phyloP scores from a whole-genome alignment of 2,329 filamentous ascomycete genomes.

The Hypomyces rosellus region DNA sequence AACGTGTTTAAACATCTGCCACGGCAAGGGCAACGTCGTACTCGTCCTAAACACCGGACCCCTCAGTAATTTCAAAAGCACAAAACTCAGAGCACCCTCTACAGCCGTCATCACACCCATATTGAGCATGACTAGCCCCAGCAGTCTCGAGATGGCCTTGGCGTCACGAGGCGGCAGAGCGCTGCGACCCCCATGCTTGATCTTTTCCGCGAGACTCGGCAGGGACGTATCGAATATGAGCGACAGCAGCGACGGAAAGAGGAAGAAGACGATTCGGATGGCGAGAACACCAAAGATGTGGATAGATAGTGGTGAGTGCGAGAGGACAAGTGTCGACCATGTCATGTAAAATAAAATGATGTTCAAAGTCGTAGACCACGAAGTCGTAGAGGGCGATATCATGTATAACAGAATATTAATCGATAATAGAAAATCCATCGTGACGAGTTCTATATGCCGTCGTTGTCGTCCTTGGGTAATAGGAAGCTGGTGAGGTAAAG shows the following conservation, averaged over 20 bases:
- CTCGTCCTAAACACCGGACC: slow-evolving; percentile 41
- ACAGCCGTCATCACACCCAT: slow-evolving; percentile 36
- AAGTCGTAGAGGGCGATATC: slow-evolving; percentile 53
- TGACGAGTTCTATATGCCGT: slow-evolving; percentile 1
- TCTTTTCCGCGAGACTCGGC: slow-evolving; percentile 59
- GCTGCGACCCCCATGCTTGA: slow-evolving; percentile 59
- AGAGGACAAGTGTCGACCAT: slow-evolving; percentile 77
- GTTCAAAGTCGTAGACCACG: slow-evolving; percentile 75
- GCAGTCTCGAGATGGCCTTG: slow-evolving; percentile 26
- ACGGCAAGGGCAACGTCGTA: slow-evolving; percentile 46
- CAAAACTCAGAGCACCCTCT: slow-evolving; percentile 37
- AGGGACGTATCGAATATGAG: slow-evolving; percentile 65
- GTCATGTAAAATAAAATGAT: slow-evolving; percentile 86
- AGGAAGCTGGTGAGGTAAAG: too few relatives aligned
- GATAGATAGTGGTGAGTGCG: slow-evolving; percentile 66
- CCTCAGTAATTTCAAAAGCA: slow-evolving; percentile 27
- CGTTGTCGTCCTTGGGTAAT: too few relatives aligned
- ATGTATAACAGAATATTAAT: slow-evolving; percentile 67
- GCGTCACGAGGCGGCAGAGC: slow-evolving; percentile 43
- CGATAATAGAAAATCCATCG: slow-evolving; percentile 63
- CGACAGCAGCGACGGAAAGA: slow-evolving; percentile 66
- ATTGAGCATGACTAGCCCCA: slow-evolving; percentile 41
- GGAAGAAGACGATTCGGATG: slow-evolving; percentile 62
- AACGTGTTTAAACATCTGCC: slow-evolving; percentile 47
- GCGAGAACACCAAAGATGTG: slow-evolving; percentile 66